phyloP scores from a whole-genome alignment of 768 basidiomycete genomes.

The Tephrocybe sp. region DNA sequence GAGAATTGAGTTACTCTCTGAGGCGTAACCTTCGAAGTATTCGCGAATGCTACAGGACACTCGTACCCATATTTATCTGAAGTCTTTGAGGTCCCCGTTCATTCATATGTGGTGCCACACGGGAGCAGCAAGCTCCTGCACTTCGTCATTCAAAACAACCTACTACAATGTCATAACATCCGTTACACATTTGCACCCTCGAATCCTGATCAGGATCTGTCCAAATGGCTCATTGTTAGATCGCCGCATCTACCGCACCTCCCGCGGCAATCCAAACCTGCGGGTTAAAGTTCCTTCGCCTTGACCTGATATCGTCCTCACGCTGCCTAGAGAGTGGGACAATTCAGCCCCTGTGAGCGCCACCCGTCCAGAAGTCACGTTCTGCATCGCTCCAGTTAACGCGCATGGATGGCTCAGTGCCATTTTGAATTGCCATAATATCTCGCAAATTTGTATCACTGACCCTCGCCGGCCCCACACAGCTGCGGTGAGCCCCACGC shows the following conservation, averaged over 20 bases:
- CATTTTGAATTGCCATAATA: not conserved
- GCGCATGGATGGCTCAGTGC: not conserved
- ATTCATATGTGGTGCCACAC: not conserved
- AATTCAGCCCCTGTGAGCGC: not conserved
- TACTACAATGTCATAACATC: slow-evolving; percentile 2
- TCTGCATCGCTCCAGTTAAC: not conserved
- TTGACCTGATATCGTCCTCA: not conserved
- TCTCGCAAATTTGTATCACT: not conserved
- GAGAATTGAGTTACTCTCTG: not conserved
- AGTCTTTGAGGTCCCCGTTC: not conserved
- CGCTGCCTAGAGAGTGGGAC: slow-evolving; percentile 6
- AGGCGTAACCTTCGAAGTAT: not conserved
- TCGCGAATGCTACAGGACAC: not conserved
- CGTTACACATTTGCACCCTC: slow-evolving; percentile 2
- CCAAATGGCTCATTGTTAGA: not conserved
- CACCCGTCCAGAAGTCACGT: not conserved
- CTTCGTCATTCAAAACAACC: not conserved
- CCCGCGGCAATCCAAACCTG: not conserved
- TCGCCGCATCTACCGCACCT: slow-evolving; percentile 1
- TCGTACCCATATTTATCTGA: not conserved
- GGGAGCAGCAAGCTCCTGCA: not conserved
- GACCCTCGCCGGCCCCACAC: not conserved
- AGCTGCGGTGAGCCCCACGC: not conserved
- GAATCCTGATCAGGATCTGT: not conserved
- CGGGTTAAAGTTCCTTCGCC: not conserved